These are phyloP conservation scores for Turritis glabra DNA, from an alignment of 345 rosid species.

Conservation along the genomic window DNA sequence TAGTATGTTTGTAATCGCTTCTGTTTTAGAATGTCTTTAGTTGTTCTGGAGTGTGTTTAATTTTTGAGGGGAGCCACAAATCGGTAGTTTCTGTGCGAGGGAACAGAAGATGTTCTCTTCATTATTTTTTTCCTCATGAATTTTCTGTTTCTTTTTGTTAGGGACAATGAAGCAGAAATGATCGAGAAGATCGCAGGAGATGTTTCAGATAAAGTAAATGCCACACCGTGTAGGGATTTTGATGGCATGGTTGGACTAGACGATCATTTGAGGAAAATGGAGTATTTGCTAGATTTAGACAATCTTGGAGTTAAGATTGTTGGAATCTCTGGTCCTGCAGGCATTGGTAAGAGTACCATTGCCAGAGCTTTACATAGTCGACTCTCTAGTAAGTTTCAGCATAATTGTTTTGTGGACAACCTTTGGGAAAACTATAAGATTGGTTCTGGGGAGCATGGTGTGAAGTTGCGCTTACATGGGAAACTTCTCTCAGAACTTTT, in stretches of 20 bases:
- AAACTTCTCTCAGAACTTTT: background rate
- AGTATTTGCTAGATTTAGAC: background rate
- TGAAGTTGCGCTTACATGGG: background rate
- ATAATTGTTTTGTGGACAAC: background rate
- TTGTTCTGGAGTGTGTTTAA: too few relatives aligned
- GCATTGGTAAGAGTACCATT: background rate
- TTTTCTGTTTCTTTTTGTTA: background rate
- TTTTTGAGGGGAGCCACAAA: too few relatives aligned
- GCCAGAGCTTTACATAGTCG: background rate
- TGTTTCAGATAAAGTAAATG: background rate
- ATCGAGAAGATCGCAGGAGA: background rate
- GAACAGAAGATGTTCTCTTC: background rate
- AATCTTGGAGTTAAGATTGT: background rate
- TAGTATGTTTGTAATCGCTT: too few relatives aligned
- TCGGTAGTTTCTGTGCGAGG: background rate
- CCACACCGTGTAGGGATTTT: background rate
- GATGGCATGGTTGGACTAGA: background rate
- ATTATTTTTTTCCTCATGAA: background rate
- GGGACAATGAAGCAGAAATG: background rate
- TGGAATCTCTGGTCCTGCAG: too few relatives aligned
- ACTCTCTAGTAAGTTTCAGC: background rate
- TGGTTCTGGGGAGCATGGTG: background rate
- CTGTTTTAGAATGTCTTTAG: too few relatives aligned
- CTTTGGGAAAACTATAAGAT: background rate
- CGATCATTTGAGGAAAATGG: background rate